Base-by-base conservation (phyloP, 345 rosid species). In the Ailanthus altissimus region DNA sequence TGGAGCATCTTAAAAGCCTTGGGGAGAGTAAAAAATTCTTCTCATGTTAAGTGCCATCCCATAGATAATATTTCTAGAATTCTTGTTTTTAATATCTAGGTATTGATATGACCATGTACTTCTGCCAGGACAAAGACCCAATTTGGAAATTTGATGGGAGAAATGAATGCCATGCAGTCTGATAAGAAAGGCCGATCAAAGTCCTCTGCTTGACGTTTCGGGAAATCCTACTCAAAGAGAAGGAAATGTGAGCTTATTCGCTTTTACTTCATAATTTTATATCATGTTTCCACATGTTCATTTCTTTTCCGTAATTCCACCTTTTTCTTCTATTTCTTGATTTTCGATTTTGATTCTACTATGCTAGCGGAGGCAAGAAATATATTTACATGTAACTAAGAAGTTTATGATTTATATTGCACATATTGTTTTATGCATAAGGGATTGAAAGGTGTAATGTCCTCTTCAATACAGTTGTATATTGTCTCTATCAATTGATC, bases 221-320 rank as follows among this genome's bases (percentile, higher is more conserved):
- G 75, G 72, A 91, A 83, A 72, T 43, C 72, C 68, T 70, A 76
- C 71, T 40, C 60, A 13, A 85, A 86, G 76, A 86, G 80, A 77
- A 75, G 57, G 74, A 89, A 84, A 73, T 76, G 88, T 88, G 77
- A 88, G 90, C 70, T 49, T 66, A 36, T 78, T 67, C 46, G 42
- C 12, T 25, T 49, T 68, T 28, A 49, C 43, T 21, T 50, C 76
- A 20, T 25, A 28, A 4, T 36, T 38, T 15, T 58, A 45, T 38
- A 47, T 57, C 0, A 43, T 32, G 21, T 47, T n/a, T 42, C 7
- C 9, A 0, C 5, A 60, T 2, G 2, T 18, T 43, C 40, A 42
- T 60, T 25, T 73, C 5, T 28, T 25, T 15, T 57, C 14, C 5
- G 25, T 53, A 69, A 2, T 18, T 70, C 0, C 47, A n/a, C 26